Percentiles rank a stretch among this genome's conserved stretches.
Evolutionary conservation across 371 early-diverging fungal genomes (phyloP).

Genomic region (Syncephalastrum contaminatum): DNA sequence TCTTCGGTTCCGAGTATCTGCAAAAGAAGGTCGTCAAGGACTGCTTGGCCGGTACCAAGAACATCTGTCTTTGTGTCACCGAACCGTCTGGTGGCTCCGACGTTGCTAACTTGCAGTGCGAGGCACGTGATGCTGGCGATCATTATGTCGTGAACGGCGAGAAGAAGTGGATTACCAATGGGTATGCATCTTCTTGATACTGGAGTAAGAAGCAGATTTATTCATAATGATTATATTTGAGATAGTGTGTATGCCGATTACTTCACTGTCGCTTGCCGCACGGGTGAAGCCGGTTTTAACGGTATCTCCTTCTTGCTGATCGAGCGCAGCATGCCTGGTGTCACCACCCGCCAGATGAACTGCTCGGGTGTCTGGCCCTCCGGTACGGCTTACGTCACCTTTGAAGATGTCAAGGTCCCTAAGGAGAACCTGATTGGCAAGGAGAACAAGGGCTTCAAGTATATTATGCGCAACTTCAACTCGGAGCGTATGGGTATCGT

Average conservation of each 20-base stretch:
- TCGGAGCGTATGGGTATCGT: slow-evolving; percentile 76
- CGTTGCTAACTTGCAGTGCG: slow-evolving; percentile 75
- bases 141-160: slow-evolving; percentile 77
- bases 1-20: slow-evolving; percentile 59
- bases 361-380: slow-evolving; percentile 74
- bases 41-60: slow-evolving; percentile 58
- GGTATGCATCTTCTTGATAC: slow-evolving; percentile 16
- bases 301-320: slow-evolving; percentile 77
- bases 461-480: slow-evolving; percentile 74
- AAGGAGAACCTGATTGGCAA: slow-evolving; percentile 79
- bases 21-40: slow-evolving; percentile 58
- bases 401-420: slow-evolving; percentile 86
- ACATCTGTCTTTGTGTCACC: slow-evolving; percentile 56
- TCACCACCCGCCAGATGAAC: slow-evolving; percentile 75
- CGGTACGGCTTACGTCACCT: slow-evolving; percentile 72
- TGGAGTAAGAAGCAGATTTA: neutral
- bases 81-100: slow-evolving; percentile 73
- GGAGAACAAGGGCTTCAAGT: slow-evolving; percentile 86
- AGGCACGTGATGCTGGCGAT: slow-evolving; percentile 59
- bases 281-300: slow-evolving; percentile 77
- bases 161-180: slow-evolving; percentile 88
- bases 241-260: slow-evolving; percentile 65
- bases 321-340: slow-evolving; percentile 78
- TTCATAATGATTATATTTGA: neutral
- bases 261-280: slow-evolving; percentile 65